phyloP scores from a whole-genome alignment of 1,139 yeast species.

The Hyphopichia fennica region DNA sequence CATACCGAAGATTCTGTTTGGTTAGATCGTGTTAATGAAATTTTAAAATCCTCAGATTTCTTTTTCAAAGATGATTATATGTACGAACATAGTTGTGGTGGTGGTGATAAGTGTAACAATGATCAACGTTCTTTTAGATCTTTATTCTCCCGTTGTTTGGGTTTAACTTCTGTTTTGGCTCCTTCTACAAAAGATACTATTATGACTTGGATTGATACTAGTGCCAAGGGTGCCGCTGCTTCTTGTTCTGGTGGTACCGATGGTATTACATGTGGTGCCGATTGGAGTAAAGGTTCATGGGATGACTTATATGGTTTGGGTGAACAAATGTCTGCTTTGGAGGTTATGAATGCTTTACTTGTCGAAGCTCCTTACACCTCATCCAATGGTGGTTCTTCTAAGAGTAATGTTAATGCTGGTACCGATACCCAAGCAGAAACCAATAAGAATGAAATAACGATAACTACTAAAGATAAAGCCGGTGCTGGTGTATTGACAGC shows the following conservation, averaged over 20 bases:
- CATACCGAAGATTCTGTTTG: constrained; percentile 59
- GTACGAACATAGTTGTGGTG: constrained; percentile 67
- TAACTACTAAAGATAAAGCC: constrained; percentile 42
- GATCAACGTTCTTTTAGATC: constrained; percentile 83
- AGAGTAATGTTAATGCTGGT: constrained; percentile 51
- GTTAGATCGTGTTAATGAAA: constrained; percentile 50
- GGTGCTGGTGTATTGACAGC: constrained; percentile 52
- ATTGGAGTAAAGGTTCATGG: constrained; percentile 59
- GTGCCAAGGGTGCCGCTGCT: constrained; percentile 67
- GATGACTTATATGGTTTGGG: constrained; percentile 75
- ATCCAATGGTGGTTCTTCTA: constrained; percentile 46
- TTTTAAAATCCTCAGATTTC: constrained; percentile 52
- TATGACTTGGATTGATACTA: constrained; percentile 41
- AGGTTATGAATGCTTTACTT: constrained; percentile 48
- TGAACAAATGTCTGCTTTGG: constrained; percentile 76
- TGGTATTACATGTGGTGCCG: constrained; percentile 74
- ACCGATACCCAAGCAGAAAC: constrained; percentile 23
- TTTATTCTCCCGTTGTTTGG: constrained; percentile 65
- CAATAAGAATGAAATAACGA: constrained; percentile 29
- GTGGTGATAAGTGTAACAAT: constrained; percentile 54
- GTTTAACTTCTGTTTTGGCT: constrained; percentile 56
- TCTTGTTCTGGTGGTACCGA: constrained; percentile 75
- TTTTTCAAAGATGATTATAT: constrained; percentile 52
- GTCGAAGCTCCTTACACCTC: constrained; percentile 35
- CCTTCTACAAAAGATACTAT: constrained; percentile 49